Evolutionary conservation across 2,329 filamentous ascomycete species (phyloP), one percentile per base, ranked within the genome.

Genomic region (Colletotrichum lini): DNA sequence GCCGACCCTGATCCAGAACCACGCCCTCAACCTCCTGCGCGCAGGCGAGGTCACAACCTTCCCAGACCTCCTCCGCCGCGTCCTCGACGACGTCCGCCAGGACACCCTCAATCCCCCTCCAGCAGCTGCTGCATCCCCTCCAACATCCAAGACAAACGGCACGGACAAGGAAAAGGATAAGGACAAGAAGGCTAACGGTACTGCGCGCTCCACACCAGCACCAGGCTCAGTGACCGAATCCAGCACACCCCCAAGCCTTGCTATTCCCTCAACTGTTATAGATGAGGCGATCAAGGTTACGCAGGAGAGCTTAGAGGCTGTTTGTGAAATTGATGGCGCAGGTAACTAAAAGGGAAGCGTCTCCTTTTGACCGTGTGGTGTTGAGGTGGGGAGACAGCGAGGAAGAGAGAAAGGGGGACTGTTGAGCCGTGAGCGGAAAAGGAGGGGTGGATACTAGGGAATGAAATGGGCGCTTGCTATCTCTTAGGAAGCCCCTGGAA

Each of bases 201-300:
- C 70, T 13, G 35, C 66, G 13, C 54, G 65, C 69, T 45, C 58
- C 50, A 63, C 65, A 49, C 57, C 68, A 9, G 52, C 67, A 0
- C 57, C 72, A 56, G 67, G 47, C 26, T 30, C 53, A 58, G 63
- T 66, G 47, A 64, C 63, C 3, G 67, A 73, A 21, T 67, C 74
- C 35, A 59, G 73, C 53, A 78, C 76, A 15, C 78, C 78, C 35
- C 61, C 73, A 21, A 84, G 79, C 74, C 83, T 92, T 16, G 90
- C 89, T 42, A 79, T 92, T 52, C 90, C 91, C 15, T 83, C 86
- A 65, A 77, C 82, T 2, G 89, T 91, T n/a, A 80, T 92, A 16
- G 88, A 91, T 35, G 88, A 92, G 74, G 89, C 89, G 5, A 81
- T 92, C n/a, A 85, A 85, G 73, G 83, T 88, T 42, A 90, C 90